These are phyloP conservation scores for Chiua virens DNA, from an alignment of 768 basidiomycete species.

Conservation along the genomic window DNA sequence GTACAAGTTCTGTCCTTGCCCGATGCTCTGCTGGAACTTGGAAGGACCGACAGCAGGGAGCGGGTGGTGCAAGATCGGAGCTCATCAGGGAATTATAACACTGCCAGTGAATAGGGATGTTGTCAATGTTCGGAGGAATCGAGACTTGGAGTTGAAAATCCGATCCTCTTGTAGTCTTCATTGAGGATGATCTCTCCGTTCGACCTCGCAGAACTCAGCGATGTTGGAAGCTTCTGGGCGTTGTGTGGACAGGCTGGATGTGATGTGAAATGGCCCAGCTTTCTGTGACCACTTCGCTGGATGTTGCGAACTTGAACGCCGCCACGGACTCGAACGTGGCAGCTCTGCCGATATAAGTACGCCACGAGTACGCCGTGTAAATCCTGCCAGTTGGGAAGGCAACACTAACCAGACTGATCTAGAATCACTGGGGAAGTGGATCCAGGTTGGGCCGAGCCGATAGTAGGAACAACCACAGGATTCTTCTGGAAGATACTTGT, in stretches of 20 bases:
- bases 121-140: background rate
- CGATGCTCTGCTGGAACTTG: slow-evolving; percentile 55
- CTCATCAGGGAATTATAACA: slow-evolving; percentile 95
- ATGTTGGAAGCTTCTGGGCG: slow-evolving; percentile 40
- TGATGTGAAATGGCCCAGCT: slow-evolving; percentile 53
- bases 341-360: slow-evolving; percentile 19
- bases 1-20: slow-evolving; percentile 58
- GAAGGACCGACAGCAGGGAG: slow-evolving; percentile 74
- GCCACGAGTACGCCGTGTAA: too few species aligned
- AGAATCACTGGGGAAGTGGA: too few species aligned
- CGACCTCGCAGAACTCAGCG: slow-evolving; percentile 73
- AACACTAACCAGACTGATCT: too few species aligned
- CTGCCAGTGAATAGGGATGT: slow-evolving; percentile 49
- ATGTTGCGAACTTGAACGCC: slow-evolving; percentile 48
- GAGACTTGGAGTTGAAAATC: slow-evolving; percentile 22
- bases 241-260: slow-evolving; percentile 38
- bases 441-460: too few species aligned
- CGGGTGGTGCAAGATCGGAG: slow-evolving; percentile 80
- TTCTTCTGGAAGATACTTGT: too few species aligned
- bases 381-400: too few species aligned
- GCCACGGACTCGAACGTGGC: too few species aligned
- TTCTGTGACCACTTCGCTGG: slow-evolving; percentile 63
- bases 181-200: slow-evolving; percentile 58
- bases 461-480: too few species aligned
- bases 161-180: slow-evolving; percentile 72